Conservation (phyloP, 2,329 filamentous ascomycete species). For the Purpureocillium takamizusanense region DNA sequence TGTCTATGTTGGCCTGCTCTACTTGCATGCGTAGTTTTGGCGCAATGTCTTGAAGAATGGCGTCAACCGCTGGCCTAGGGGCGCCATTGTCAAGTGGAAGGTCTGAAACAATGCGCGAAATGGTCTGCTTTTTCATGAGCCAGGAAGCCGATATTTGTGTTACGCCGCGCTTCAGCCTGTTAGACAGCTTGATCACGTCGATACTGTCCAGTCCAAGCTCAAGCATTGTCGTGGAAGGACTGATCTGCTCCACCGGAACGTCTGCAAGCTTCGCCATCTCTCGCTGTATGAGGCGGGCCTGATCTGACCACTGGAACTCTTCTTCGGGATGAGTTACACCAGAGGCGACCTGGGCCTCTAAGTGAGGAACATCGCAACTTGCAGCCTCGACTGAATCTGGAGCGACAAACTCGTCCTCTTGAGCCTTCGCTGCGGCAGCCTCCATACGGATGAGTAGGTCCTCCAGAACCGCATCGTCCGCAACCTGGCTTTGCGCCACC, state of each 20-base stretch:
- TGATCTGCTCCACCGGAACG: constrained; percentile 39
- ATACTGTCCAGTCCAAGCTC: constrained; percentile 87
- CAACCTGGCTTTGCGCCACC: constrained; percentile 41
- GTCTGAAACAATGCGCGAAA: constrained; percentile 44
- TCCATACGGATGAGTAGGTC: constrained; percentile 32
- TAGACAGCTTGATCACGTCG: constrained; percentile 76
- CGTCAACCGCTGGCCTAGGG: background rate
- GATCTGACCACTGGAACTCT: constrained; percentile 48
- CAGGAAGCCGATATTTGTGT: constrained; percentile 60
- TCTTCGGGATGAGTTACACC: too few species aligned
- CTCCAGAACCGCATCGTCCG: constrained; percentile 19
- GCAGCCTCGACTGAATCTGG: background rate
- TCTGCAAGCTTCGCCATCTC: constrained; percentile 57
- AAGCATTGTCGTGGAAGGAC: constrained; percentile 57
- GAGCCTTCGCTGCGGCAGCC: constrained; percentile 7
- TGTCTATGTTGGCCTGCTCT: constrained; percentile 17
- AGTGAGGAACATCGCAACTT: too few species aligned
- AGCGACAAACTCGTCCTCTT: constrained; percentile 4
- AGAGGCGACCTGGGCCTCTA: too few species aligned
- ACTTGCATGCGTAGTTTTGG: constrained; percentile 29
- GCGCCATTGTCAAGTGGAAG: constrained; percentile 3
- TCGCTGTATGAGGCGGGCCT: constrained; percentile 43
- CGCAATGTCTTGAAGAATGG: constrained; percentile 12
- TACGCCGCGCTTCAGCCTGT: constrained; percentile 53
- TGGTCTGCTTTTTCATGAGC: constrained; percentile 66